A percentile compares a stretch with the other conserved stretches of the same genome.
phyloP scores from a whole-genome alignment of 768 basidiomycete genomes.

The Tulasnella sp. region DNA sequence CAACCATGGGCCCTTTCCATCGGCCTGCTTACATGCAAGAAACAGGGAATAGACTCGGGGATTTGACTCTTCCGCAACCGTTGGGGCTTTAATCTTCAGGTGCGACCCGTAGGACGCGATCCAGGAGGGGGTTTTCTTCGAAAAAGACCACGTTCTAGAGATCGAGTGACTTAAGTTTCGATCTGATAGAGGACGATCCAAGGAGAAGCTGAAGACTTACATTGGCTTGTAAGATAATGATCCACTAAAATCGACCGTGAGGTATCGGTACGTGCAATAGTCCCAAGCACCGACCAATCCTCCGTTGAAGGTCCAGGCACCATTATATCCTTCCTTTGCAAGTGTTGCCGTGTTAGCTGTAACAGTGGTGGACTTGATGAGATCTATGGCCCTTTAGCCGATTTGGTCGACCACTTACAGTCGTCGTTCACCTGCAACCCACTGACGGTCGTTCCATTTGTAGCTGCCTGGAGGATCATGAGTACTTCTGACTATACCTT shows the following conservation, averaged over 20 bases:
- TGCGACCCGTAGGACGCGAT: background rate
- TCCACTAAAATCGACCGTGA: background rate
- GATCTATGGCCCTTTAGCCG: background rate
- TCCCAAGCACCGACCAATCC: conserved; percentile 15
- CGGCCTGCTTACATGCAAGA: background rate
- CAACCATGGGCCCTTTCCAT: background rate
- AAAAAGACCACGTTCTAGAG: background rate
- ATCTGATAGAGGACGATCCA: no score
- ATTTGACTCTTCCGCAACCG: background rate
- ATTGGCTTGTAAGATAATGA: conserved; percentile 11
- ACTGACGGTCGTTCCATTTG: background rate
- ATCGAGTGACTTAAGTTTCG: background rate
- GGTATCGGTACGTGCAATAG: conserved; percentile 4
- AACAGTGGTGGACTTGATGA: background rate
- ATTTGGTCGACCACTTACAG: background rate
- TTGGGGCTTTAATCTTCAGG: background rate
- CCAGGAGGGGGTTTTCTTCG: background rate
- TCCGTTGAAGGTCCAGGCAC: conserved; percentile 4
- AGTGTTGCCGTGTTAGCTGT: conserved; percentile 1
- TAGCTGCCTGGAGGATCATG: background rate
- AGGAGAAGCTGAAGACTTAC: background rate
- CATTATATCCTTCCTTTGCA: background rate
- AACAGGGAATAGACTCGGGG: background rate
- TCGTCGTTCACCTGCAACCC: background rate
- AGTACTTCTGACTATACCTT: background rate